Evolutionary conservation across 768 basidiomycete species (phyloP).

Genomic region (Candolleomyces aberdarensis): DNA sequence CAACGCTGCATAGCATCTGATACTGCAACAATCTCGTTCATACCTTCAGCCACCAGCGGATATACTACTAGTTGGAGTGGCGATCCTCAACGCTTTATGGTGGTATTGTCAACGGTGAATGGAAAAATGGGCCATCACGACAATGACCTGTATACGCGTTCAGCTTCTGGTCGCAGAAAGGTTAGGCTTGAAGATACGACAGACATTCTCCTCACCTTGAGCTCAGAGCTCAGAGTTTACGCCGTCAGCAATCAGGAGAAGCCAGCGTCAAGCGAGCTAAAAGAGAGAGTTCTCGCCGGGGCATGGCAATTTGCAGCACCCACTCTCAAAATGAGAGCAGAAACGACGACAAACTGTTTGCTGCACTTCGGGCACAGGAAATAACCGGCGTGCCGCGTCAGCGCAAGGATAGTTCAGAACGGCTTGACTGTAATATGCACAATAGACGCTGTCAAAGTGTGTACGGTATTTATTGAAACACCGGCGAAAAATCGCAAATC

Average conservation of each 20-base stretch:
- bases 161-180: not conserved
- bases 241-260: conserved; percentile 10
- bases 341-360: conserved; percentile 45
- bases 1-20: no score
- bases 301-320: conserved; percentile 49
- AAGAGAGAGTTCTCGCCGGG: conserved; percentile 37
- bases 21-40: no score
- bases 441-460: no score
- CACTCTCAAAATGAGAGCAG: conserved; percentile 67
- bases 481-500: no score
- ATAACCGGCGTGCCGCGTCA: conserved; percentile 59
- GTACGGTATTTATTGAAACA: no score
- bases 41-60: not conserved
- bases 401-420: conserved; percentile 36
- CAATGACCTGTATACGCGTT: not conserved
- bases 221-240: not conserved
- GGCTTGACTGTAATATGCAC: conserved; percentile 16
- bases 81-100: not conserved
- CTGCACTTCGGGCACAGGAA: conserved; percentile 60
- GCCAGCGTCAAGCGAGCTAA: conserved; percentile 6
- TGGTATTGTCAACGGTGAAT: not conserved
- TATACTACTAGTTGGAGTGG: not conserved
- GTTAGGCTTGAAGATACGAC: not conserved
- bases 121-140: not conserved
- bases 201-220: not conserved